Base-by-base conservation (phyloP, 331 rosid species). In the Cydonia oblonga region DNA sequence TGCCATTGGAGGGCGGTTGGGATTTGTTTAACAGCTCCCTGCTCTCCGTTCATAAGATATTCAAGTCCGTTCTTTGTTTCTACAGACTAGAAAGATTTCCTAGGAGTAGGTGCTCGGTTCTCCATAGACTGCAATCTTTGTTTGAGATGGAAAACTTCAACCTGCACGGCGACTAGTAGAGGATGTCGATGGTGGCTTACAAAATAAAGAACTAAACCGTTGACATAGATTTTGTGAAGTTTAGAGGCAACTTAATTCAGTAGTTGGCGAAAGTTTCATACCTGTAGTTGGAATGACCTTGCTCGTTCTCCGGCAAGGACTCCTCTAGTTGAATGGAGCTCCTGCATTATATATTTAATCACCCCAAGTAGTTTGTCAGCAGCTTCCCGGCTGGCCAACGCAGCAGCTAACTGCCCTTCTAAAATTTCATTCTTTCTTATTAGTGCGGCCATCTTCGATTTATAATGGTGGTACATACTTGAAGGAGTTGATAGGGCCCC, bases 281-380 rank as follows among this genome's bases (percentile, higher is more conserved):
- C 97, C 96, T 93, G 98, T 69, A 93, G 86, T 76, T 90, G 98
- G 83, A 93, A 93, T 7, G 98, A 97, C 79, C 98, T 80, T 6
- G 87, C 85, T 76, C 97, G 87, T 81, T 90, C 97, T 72, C 98
- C 96, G 9, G 90, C 85, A 70, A 93, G 90, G 68, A 93, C 90
- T 70, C 97, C 98, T 83, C 97, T 89, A 12, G 98, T 93, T 49
- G 98, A 90, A 58, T 90, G 98, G 85, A 93, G 81, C 82, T 93
- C 98, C 98, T 90, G 71, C 40, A 9, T 35, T 35, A 35, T 35
- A 9, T 35, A 35, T 35, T 78, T 22, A 58, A 84, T 76, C 59
- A 68, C 33, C 60, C 57, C 12, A 2, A 35, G 40, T 8, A 9
- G 40, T 81, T 87, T 93, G 80, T 90, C 98, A 3, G 90, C 84